Evolutionary conservation across 176 grass and related monocot species (phyloP), one percentile per base, ranked within the genome.

Genomic region (Cenchrus americanus): DNA sequence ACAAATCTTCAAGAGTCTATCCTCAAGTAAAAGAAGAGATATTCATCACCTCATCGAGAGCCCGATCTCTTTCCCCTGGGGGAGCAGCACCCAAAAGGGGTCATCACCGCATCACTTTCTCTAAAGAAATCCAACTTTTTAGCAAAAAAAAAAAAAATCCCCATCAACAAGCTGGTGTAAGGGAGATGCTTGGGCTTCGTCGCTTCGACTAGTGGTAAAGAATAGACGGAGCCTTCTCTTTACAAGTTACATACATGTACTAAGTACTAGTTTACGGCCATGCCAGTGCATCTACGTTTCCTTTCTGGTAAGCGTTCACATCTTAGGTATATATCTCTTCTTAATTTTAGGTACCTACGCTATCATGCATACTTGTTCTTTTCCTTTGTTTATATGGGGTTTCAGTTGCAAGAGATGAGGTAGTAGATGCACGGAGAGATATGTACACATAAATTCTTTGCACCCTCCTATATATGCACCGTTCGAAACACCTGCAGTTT

Each of bases 51-150:
- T 47, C 49, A 59, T 82, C 73, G 57, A 72, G 67, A 53, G 50
- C 41, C 27, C 73, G 41, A 73, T 86, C 48, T 26, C 48, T 22
- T n/a, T 41, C 66, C 60, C 42, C 3, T 10, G 59, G 30, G 74
- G 88, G 57, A 73, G 27, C 79, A 82, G 43, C 57, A 67, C 74
- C 84, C 41, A 26, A 53, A 89, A 69, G 61, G 61, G 42, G n/a
- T 76, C 47, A 85, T 37, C 63, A 47, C n/a, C 19, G 42, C 71
- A 23, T 55, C 71, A 24, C 77, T 71, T 78, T 83, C 40, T 57
- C 53, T 60, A 81, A 85, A 81, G 62, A 80, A 89, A 37, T 22
- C 2, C n/a, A 41, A 18, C 14, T 84, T 66, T 74, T 61, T 74
- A 66, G 19, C 61, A 30, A 30, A 30, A 30, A 30, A 27, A 30